Conservation (phyloP, 2,329 filamentous ascomycete species). For the Ophiostoma fasciatum region DNA sequence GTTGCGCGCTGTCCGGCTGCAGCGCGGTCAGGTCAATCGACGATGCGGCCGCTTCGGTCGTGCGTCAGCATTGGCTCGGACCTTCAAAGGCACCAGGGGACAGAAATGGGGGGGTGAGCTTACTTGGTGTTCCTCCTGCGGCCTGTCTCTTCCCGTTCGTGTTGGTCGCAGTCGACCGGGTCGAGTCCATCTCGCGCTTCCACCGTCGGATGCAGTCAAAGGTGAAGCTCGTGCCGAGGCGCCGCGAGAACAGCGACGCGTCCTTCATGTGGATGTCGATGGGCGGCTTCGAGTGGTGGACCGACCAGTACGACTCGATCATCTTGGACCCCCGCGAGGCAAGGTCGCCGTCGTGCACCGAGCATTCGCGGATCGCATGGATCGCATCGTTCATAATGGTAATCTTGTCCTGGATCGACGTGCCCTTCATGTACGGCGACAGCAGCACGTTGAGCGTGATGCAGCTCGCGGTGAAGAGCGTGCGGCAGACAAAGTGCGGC, state of each 20-base stretch:
- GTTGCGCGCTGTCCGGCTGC: conserved; percentile 18
- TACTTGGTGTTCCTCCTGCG: conserved; percentile 8
- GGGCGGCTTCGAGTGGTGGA: conserved; percentile 22
- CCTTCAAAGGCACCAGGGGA: too few relatives aligned
- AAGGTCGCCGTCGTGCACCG: conserved; percentile 34
- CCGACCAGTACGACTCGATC: conserved; percentile 33
- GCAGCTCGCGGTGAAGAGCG: conserved; percentile 29
- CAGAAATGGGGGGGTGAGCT: too few relatives aligned
- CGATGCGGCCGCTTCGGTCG: not conserved
- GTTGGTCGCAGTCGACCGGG: conserved; percentile 19
- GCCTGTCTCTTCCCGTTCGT: conserved; percentile 8
- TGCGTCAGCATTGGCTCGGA: too few relatives aligned
- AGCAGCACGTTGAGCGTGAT: conserved; percentile 31
- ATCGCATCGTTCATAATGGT: conserved; percentile 19
- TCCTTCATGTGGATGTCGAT: conserved; percentile 22
- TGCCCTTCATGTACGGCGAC: conserved; percentile 25
- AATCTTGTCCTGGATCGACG: conserved; percentile 15
- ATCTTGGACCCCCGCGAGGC: conserved; percentile 29
- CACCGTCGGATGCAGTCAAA: conserved; percentile 35
- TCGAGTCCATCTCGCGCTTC: conserved; percentile 26
- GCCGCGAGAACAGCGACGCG: conserved; percentile 26
- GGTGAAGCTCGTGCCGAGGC: conserved; percentile 32
- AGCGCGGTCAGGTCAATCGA: conserved; percentile 9
- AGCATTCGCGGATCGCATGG: conserved; percentile 25
- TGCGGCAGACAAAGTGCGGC: conserved; percentile 34